Conservation (phyloP, 208 protist species). For the Porcisia deanei region DNA sequence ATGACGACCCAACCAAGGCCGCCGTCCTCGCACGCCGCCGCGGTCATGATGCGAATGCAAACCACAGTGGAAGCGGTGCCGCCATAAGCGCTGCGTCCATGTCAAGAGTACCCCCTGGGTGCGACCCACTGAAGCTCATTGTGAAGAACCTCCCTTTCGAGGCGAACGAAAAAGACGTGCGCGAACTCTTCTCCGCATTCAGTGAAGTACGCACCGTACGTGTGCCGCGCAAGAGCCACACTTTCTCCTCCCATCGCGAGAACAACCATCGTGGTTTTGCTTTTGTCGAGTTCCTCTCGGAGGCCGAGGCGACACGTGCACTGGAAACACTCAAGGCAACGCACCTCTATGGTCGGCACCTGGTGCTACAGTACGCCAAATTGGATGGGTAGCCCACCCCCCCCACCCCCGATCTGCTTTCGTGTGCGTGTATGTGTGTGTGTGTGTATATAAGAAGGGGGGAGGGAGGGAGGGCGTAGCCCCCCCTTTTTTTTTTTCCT, state of each 20-base stretch:
- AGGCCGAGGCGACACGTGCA: slow-evolving; percentile 95
- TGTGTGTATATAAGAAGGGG: neutral
- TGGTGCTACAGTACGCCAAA: slow-evolving; percentile 97
- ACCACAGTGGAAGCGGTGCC: neutral
- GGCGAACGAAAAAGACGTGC: slow-evolving; percentile 95
- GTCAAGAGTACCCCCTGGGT: slow-evolving; percentile 61
- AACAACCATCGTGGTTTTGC: slow-evolving; percentile 97
- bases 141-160: slow-evolving; percentile 99
- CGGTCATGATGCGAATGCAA: neutral
- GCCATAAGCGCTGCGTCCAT: neutral
- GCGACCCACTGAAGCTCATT: slow-evolving; percentile 93
- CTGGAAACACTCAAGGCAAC: slow-evolving; percentile 91
- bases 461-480: neutral
- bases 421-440: neutral
- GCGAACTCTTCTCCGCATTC: slow-evolving; percentile 96
- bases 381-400: slow-evolving; percentile 57
- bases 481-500: too few species aligned
- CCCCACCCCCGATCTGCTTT: too few species aligned
- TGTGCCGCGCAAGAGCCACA: slow-evolving; percentile 95
- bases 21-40: slow-evolving; percentile 34
- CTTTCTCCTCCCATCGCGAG: slow-evolving; percentile 76
- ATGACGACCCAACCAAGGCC: slow-evolving; percentile 30
- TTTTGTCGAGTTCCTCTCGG: slow-evolving; percentile 98
- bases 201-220: slow-evolving; percentile 96
- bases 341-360: slow-evolving; percentile 98